Percentiles rank a stretch among this genome's conserved stretches.
phyloP scores from a whole-genome alignment of 768 basidiomycete species.

The Lyophyllum semitale region DNA sequence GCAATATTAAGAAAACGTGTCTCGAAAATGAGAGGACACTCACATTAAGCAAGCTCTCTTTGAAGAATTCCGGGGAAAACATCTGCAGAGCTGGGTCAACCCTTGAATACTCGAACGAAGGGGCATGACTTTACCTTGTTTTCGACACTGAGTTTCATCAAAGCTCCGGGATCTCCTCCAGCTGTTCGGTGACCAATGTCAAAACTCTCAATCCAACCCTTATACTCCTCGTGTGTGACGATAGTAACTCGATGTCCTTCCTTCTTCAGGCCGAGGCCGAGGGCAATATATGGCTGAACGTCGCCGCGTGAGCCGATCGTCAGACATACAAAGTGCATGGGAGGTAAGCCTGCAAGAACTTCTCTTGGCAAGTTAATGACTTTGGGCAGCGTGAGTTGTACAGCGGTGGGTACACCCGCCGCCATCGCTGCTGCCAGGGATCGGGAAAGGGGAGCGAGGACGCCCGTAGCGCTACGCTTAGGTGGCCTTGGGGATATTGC shows the following conservation, averaged over 20 bases:
- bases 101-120: not conserved
- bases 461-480: slow-evolving; percentile 31
- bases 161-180: slow-evolving; percentile 67
- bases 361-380: slow-evolving; percentile 48
- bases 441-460: slow-evolving; percentile 49
- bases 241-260: slow-evolving; percentile 57
- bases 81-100: slow-evolving; percentile 39
- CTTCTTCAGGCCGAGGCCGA: slow-evolving; percentile 48
- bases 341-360: slow-evolving; percentile 28
- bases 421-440: slow-evolving; percentile 32
- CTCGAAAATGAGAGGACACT: slow-evolving; percentile 14
- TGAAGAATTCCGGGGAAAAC: slow-evolving; percentile 76
- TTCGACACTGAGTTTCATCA: slow-evolving; percentile 64
- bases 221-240: slow-evolving; percentile 58
- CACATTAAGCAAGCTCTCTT: slow-evolving; percentile 56
- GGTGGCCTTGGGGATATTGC: slow-evolving; percentile 1
- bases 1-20: not conserved
- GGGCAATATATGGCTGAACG: slow-evolving; percentile 64
- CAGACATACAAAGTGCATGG: slow-evolving; percentile 60
- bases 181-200: slow-evolving; percentile 61
- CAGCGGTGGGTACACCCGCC: slow-evolving; percentile 27
- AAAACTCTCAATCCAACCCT: slow-evolving; percentile 58
- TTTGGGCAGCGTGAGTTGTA: slow-evolving; percentile 40
- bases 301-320: slow-evolving; percentile 70
- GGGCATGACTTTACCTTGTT: slow-evolving; percentile 30